phyloP scores from a whole-genome alignment of 2,329 filamentous ascomycete genomes.

The Bipolaris victoriae region DNA sequence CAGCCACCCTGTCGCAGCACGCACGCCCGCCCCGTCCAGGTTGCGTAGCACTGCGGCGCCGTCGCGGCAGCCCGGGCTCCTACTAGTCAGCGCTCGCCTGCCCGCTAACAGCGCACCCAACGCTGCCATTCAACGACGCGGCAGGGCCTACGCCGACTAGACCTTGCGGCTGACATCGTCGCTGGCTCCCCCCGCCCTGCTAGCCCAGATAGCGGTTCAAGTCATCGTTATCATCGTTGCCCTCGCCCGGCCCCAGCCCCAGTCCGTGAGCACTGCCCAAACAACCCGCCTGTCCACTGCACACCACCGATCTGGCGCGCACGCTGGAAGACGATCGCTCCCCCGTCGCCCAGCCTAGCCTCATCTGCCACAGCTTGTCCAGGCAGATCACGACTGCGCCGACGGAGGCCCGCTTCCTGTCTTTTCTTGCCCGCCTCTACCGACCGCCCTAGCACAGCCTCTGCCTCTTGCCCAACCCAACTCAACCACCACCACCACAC shows the following conservation, averaged over 20 bases:
- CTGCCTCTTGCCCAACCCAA: constrained; percentile 11
- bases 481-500: neutral
- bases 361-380: constrained; percentile 34
- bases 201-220: constrained; percentile 27
- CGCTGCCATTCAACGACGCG: constrained; percentile 37
- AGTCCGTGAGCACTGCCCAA: constrained; percentile 26
- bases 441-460: constrained; percentile 51
- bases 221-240: constrained; percentile 30
- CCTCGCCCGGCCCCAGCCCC: neutral
- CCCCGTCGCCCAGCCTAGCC: constrained; percentile 41
- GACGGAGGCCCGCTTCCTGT: constrained; percentile 53
- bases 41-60: constrained; percentile 9
- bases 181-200: constrained; percentile 31
- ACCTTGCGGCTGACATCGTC: constrained; percentile 27
- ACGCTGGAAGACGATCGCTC: constrained; percentile 42
- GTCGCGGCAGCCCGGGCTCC: constrained; percentile 19
- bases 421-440: constrained; percentile 54
- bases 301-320: constrained; percentile 49
- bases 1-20: too few relatives aligned
- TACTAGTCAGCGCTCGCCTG: constrained; percentile 19
- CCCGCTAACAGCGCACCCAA: constrained; percentile 29
- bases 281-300: constrained; percentile 12
- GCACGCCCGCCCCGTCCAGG: too few relatives aligned
- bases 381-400: constrained; percentile 48
- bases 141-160: constrained; percentile 32